phyloP scores from a whole-genome alignment of 306 rosid species.

The Macrotyloma uniflorum region DNA sequence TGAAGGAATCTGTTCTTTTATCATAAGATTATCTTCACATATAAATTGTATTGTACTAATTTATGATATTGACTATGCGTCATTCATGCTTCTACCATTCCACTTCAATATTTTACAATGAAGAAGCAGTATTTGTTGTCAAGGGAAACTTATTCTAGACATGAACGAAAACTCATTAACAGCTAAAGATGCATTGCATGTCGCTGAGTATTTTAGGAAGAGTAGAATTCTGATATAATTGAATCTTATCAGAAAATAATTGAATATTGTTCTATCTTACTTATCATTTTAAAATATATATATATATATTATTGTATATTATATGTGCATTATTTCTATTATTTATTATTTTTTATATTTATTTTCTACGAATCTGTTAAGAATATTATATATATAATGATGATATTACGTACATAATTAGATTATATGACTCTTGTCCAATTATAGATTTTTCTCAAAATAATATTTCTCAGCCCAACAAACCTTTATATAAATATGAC shows the following conservation, averaged over 20 bases:
- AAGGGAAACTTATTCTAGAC: slow-evolving; percentile 85
- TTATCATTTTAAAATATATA: no score
- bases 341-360: no score
- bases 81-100: slow-evolving; percentile 18
- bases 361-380: no score
- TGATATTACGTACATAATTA: no score
- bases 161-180: slow-evolving; percentile 84
- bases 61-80: slow-evolving; percentile 25
- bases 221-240: slow-evolving; percentile 71
- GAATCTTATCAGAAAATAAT: no score
- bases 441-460: no score
- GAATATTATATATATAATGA: no score
- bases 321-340: no score
- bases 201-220: slow-evolving; percentile 79
- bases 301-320: no score
- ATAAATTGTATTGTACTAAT: slow-evolving; percentile 57
- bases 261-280: no score
- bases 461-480: no score
- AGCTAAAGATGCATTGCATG: slow-evolving; percentile 79
- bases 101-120: slow-evolving; percentile 21
- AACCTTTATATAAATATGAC: slow-evolving; percentile 95
- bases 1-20: slow-evolving; percentile 84
- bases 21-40: slow-evolving; percentile 68
- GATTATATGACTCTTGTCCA: no score
- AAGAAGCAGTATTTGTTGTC: slow-evolving; percentile 39